phyloP scores from a whole-genome alignment of 139 green algal species.

The Volvox reticuliferus region DNA sequence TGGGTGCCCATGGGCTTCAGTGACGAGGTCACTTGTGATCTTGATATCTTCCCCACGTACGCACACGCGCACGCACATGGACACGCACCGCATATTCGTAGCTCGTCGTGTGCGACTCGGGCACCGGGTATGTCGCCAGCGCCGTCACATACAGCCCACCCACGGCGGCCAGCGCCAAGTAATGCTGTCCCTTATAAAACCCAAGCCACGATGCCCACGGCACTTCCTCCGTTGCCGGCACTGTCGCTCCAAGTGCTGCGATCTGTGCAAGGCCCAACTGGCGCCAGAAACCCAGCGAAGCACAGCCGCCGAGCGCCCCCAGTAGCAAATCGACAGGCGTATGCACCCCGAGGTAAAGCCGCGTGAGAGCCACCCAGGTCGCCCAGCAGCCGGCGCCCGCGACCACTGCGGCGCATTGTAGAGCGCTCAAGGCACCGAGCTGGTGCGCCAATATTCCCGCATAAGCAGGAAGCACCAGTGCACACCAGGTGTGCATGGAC shows the following conservation, averaged over 20 bases:
- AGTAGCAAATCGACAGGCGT: slow-evolving; percentile 12
- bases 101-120: slow-evolving; percentile 33
- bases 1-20: too few species aligned
- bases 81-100: slow-evolving; percentile 43
- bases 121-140: slow-evolving; percentile 32
- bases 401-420: neutral
- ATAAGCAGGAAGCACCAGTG: slow-evolving; percentile 26
- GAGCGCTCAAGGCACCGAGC: neutral
- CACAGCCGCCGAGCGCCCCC: neutral
- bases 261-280: neutral
- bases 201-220: neutral
- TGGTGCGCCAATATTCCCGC: neutral
- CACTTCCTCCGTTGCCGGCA: neutral
- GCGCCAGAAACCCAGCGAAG: slow-evolving; percentile 1
- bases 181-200: too few species aligned
- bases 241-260: neutral
- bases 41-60: neutral
- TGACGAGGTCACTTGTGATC: too few species aligned
- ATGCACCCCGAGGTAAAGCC: slow-evolving; percentile 46
- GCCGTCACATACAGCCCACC: neutral
- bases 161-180: neutral
- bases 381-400: neutral
- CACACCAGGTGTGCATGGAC: slow-evolving; percentile 51
- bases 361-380: slow-evolving; percentile 11
- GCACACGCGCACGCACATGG: neutral